Percentiles rank a stretch among this genome's conserved stretches.
Evolutionary conservation across 176 grass and related monocot genomes (phyloP).

Genomic region (Poa pratensis): DNA sequence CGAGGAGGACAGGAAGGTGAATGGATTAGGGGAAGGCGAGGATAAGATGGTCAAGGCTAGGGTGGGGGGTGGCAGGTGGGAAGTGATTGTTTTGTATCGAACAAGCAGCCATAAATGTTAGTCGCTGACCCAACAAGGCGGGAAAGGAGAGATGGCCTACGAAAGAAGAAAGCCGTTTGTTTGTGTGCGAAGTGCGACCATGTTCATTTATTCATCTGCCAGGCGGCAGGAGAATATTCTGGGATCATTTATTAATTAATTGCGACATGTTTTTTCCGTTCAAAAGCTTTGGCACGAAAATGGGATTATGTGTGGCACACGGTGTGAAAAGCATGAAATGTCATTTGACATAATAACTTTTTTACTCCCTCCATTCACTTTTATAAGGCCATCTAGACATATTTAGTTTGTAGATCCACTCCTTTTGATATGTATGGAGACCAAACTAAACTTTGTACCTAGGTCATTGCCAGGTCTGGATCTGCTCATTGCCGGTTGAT

Average conservation of each 20-base stretch:
- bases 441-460: too few relatives aligned
- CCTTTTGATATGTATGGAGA: too few relatives aligned
- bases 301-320: not conserved
- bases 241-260: not conserved
- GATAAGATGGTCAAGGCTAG: not conserved
- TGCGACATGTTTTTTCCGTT: not conserved
- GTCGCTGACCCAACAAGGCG: not conserved
- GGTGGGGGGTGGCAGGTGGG: not conserved
- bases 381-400: too few relatives aligned
- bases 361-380: too few relatives aligned
- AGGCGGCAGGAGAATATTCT: not conserved
- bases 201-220: not conserved
- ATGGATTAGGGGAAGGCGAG: not conserved
- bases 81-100: conserved; percentile 4
- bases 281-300: not conserved
- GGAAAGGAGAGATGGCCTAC: not conserved
- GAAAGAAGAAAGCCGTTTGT: not conserved
- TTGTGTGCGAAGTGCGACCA: not conserved
- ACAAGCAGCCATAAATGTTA: not conserved
- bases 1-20: not conserved
- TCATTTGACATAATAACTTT: not conserved
- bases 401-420: too few relatives aligned
- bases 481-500: too few relatives aligned
- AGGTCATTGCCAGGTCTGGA: too few relatives aligned
- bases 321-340: conserved; percentile 1